phyloP scores from a whole-genome alignment of 2,329 filamentous ascomycete species.

The Aureobasidium vineae region DNA sequence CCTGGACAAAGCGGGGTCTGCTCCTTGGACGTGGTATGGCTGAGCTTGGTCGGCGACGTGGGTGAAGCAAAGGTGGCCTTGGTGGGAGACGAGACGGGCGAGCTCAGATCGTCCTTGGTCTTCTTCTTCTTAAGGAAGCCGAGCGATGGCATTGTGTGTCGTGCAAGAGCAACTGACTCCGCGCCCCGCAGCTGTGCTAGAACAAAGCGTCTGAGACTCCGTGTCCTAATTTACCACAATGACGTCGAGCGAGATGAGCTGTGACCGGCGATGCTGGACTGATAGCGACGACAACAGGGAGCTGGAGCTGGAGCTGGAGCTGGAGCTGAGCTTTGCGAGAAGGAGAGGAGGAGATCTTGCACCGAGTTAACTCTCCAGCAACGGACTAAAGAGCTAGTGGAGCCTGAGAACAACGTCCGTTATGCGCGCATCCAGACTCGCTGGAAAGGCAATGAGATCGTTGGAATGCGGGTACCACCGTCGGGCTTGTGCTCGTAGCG shows the following conservation, averaged over 20 bases:
- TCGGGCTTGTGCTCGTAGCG: constrained; percentile 24
- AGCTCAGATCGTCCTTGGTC: constrained; percentile 78
- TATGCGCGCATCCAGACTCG: constrained; percentile 26
- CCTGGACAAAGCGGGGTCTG: constrained; percentile 28
- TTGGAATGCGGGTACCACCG: constrained; percentile 27
- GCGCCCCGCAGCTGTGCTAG: constrained; percentile 24
- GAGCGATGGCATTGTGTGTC: constrained; percentile 76
- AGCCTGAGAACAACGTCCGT: constrained; percentile 26
- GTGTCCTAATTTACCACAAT: constrained; percentile 21
- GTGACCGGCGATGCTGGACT: background rate
- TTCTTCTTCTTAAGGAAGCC: constrained; percentile 98
- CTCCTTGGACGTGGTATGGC: background rate
- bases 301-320: constrained; percentile 25
- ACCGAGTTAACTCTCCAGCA: constrained; percentile 22
- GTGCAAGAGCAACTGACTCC: constrained; percentile 12
- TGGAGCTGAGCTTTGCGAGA: constrained; percentile 16
- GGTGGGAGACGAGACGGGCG: constrained; percentile 61
- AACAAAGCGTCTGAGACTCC: constrained; percentile 24
- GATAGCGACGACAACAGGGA: background rate
- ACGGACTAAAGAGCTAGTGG: constrained; percentile 24
- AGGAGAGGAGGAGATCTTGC: constrained; percentile 17
- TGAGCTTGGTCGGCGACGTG: constrained; percentile 22
- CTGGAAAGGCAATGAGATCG: constrained; percentile 18
- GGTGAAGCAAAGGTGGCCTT: constrained; percentile 47
- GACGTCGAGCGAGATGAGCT: background rate